Conservation (phyloP, 768 basidiomycete genomes). For the Boletus subparvulus region DNA sequence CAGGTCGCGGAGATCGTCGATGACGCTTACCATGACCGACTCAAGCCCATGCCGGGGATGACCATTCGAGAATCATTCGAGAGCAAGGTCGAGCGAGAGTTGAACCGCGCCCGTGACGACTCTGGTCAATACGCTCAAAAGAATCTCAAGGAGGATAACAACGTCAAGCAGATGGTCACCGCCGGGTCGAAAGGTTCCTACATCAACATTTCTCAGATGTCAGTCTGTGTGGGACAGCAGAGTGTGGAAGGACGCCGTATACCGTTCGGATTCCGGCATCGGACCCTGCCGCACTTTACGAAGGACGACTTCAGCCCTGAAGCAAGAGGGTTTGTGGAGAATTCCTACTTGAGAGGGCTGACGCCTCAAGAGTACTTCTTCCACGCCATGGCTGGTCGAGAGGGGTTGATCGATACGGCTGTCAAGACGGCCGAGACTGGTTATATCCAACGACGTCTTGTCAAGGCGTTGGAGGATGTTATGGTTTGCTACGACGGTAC, state of each 20-base stretch:
- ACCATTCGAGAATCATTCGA: constrained; percentile 99
- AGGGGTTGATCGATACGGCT: constrained; percentile 98
- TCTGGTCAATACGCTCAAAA: constrained; percentile 97
- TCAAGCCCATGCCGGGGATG: constrained; percentile 95
- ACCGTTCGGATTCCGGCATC: constrained; percentile 96
- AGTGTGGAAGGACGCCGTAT: constrained; percentile 97
- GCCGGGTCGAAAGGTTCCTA: constrained; percentile 98
- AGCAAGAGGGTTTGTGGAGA: constrained; percentile 97
- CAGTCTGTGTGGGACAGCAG: constrained; percentile 98
- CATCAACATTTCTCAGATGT: constrained; percentile 99
- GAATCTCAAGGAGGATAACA: constrained; percentile 97
- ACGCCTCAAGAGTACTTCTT: constrained; percentile 99
- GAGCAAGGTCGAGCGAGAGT: constrained; percentile 82
- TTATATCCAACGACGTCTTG: constrained; percentile 96
- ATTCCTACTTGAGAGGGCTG: constrained; percentile 93
- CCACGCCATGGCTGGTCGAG: constrained; percentile 99
- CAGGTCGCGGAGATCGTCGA: constrained; percentile 79
- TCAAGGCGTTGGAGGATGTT: constrained; percentile 97
- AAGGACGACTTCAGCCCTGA: constrained; percentile 99
- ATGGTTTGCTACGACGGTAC: constrained; percentile 98
- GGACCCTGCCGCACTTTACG: constrained; percentile 94
- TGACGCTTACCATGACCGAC: constrained; percentile 78
- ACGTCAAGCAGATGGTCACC: constrained; percentile 99
- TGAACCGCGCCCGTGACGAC: constrained; percentile 93
- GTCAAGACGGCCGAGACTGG: constrained; percentile 99